Percentiles rank a stretch among this genome's conserved stretches.
phyloP scores from a whole-genome alignment of 352 stramenopile species.

The Vaucheria bursata region DNA sequence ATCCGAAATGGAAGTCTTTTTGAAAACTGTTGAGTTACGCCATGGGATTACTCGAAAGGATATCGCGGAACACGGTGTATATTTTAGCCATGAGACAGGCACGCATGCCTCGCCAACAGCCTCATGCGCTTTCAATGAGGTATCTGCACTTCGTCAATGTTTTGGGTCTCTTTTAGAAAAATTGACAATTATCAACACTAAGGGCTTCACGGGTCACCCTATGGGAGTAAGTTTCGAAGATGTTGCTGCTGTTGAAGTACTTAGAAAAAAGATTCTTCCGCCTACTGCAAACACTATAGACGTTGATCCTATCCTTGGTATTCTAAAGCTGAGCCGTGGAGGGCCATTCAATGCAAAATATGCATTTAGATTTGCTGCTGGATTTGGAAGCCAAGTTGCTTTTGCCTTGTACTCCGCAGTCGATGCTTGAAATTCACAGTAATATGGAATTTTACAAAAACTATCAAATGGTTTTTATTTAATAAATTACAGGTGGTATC shows the following conservation, averaged over 20 bases:
- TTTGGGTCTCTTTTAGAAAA: slow-evolving; percentile 63
- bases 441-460: no score
- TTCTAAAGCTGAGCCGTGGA: slow-evolving; percentile 40
- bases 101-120: slow-evolving; percentile 81
- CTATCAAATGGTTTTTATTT: no score
- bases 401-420: slow-evolving; percentile 78
- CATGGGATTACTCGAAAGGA: slow-evolving; percentile 78
- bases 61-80: slow-evolving; percentile 81
- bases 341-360: slow-evolving; percentile 69
- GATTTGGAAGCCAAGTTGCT: slow-evolving; percentile 88
- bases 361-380: slow-evolving; percentile 84
- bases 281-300: slow-evolving; percentile 78
- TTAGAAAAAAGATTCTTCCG: slow-evolving; percentile 69
- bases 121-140: slow-evolving; percentile 86
- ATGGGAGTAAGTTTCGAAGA: slow-evolving; percentile 95
- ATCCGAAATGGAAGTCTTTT: slow-evolving; percentile 74
- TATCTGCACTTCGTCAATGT: slow-evolving; percentile 61
- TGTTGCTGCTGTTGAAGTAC: slow-evolving; percentile 78
- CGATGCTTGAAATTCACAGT: no score
- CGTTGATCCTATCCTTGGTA: slow-evolving; percentile 56
- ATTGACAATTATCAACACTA: slow-evolving; percentile 58
- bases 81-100: slow-evolving; percentile 92
- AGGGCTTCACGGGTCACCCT: slow-evolving; percentile 83
- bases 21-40: slow-evolving; percentile 71
- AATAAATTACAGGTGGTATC: no score